Base-by-base conservation (phyloP, 1,284 basidiomycete species). In the Malassezia equina region DNA sequence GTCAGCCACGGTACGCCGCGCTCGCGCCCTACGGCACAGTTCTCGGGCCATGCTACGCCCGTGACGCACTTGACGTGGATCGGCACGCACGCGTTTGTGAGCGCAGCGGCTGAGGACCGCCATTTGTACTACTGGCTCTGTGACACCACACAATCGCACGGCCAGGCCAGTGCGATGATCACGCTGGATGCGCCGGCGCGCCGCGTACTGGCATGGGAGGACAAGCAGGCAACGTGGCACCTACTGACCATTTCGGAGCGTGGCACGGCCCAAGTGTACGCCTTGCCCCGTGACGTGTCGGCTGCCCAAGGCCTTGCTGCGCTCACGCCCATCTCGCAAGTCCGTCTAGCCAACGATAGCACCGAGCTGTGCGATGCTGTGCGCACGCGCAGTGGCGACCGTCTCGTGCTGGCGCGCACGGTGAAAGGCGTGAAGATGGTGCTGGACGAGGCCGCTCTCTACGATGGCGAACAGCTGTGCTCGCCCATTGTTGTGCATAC, bases 101-200 rank as follows among this genome's bases (percentile, higher is more conserved):
- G 86, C 4, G 79, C 81, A 19, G 86, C 86, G 5, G 82, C 86
- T 64, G 80, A 80, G 27, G 86, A 89, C 75, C 81, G 86, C 19
- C 82, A 85, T 41, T 77, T 87, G n/a, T 84, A 82, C 65, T 65
- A 84, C 45, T 83, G 85, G 86, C 59, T 57, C 12, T 58, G 24
- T n/a, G 54, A 57, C 21, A 28, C 34, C 13, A 12, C 45, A 75
- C 81, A 66, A 62, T 81, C 57, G 75, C 77, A 53, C 21, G 36
- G 23, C 5, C 54, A 56, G 13, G 47, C 55, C 8, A 23, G 62
- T 7, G 67, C 52, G 75, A 75, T 31, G 75, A 77, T 47, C 60
- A 74, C 41, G 75, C 76, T 59, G 64, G 75, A 63, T 65, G 63
- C 64, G 46, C 64, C 43, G 63, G 71, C 52, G 69, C 78, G 15